A percentile compares a stretch with the other conserved stretches of the same genome.
Evolutionary conservation across 2,329 filamentous ascomycete species (phyloP).

Genomic region (Amauroascus verrucosus): DNA sequence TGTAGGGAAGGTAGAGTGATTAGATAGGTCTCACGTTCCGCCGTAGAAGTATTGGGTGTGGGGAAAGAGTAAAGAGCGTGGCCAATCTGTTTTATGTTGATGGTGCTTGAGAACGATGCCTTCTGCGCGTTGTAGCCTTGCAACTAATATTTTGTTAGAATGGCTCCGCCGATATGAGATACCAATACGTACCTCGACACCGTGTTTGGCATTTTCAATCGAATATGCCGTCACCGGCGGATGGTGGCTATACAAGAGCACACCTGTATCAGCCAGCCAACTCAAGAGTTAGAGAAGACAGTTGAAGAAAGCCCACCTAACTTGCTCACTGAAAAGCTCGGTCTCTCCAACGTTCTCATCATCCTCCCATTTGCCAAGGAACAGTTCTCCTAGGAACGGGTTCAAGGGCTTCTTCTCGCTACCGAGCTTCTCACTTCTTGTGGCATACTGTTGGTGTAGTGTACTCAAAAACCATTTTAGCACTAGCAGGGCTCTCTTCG

Average conservation of each 20-base stretch:
- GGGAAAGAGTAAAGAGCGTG: conserved; percentile 70
- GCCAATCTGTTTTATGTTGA: conserved; percentile 89
- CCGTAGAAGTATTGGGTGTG: conserved; percentile 41
- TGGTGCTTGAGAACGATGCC: conserved; percentile 85
- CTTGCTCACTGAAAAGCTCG: conserved; percentile 83
- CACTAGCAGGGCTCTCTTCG: conserved; percentile 76
- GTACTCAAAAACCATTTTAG: conserved; percentile 94
- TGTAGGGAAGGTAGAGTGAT: conserved; percentile 87
- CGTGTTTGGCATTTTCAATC: conserved; percentile 76
- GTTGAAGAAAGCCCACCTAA: conserved; percentile 45
- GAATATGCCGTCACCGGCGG: conserved; percentile 90
- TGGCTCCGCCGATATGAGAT: background rate
- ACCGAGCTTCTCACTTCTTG: conserved; percentile 65
- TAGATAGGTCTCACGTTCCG: conserved; percentile 58
- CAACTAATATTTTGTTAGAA: conserved; percentile 28
- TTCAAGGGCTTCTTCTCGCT: conserved; percentile 98
- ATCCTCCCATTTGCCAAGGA: conserved; percentile 83
- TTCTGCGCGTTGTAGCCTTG: conserved; percentile 93
- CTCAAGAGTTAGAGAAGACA: background rate
- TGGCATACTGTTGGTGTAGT: conserved; percentile 73
- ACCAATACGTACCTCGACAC: conserved; percentile 46
- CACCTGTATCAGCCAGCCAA: conserved; percentile 6
- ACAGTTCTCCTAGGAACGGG: conserved; percentile 89
- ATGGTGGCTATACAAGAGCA: conserved; percentile 54
- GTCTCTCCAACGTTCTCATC: conserved; percentile 60